Evolutionary conservation across 139 green algal genomes (phyloP), one percentile per base, ranked within the genome.

Genomic region (Picochlorum sp.): DNA sequence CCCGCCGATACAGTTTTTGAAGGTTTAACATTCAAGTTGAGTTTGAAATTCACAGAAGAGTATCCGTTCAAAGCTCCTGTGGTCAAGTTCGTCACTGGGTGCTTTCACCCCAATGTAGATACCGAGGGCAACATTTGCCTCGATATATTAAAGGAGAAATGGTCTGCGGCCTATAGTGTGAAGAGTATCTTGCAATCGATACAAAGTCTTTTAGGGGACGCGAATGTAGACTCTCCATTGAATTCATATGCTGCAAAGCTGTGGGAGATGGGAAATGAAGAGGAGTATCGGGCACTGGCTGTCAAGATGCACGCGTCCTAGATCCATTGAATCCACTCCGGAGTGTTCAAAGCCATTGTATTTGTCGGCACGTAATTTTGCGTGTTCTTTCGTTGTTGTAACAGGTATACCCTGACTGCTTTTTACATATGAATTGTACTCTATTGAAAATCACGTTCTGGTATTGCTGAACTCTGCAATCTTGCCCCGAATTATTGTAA

Each of bases 81-180:
- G 3, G 86, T 92, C 31, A 79, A 73, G 23, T 92, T 92, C 65
- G 81, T 85, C 49, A 88, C 85, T 2, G 63, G 71, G 11, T 92
- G 86, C 71, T 92, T 89, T 66, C 86, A 92, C 60, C 86, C 86
- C 49, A 92, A 92, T 60, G 86, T 92, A 20, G 85, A 91, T 64
- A 75, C 78, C 16, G 67, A 82, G 50, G 86, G 86, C 52, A 89
- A 89, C 76, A 91, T 92, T 69, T 92, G 86, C 78, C 74, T 92
- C 23, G 86, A 92, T 76, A 92, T 92, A 56, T 71, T 92, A 11
- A 80, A 85, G 55, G 83, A 90, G 15, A 85, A 89, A 63, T 90
- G 83, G 85, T 85, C 71, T 13, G 73, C 84, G n/a, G 76, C 70
- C 3, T 90, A 90, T 79, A 85, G 82, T 72, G 81, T 91, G 4